A percentile compares a stretch with the other conserved stretches of the same genome.
Conservation (phyloP, 768 basidiomycete genomes). For the Termitomyces sp. region DNA sequence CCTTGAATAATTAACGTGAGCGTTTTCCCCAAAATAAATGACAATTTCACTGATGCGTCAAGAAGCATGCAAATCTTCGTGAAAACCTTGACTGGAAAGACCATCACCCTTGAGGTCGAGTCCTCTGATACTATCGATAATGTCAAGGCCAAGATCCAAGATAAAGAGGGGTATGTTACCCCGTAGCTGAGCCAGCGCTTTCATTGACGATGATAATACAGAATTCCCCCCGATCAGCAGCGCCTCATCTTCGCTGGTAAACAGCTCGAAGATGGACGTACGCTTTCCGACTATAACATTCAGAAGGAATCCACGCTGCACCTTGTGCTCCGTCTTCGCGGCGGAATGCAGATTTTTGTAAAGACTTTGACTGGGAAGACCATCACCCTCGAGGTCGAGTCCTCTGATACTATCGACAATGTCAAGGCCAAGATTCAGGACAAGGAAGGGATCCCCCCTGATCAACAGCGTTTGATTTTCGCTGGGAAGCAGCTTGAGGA, state of each 20-base stretch:
- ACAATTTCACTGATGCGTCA: neutral
- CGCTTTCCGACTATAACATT: conserved; percentile 6
- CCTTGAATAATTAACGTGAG: neutral
- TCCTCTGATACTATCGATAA: conserved; percentile 7
- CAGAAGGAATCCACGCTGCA: conserved; percentile 7
- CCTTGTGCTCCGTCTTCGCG: conserved; percentile 5
- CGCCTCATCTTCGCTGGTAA: conserved; percentile 9
- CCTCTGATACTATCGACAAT: conserved; percentile 17
- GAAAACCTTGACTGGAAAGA: conserved; percentile 13
- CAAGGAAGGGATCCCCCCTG: conserved; percentile 21
- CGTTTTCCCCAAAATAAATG: neutral
- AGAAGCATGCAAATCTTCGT: conserved; percentile 17
- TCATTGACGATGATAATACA: neutral
- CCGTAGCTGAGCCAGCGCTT: no score
- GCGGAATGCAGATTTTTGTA: conserved; percentile 19
- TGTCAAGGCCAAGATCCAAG: conserved; percentile 10
- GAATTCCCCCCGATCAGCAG: conserved; percentile 9
- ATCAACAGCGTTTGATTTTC: conserved; percentile 17
- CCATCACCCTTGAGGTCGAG: conserved; percentile 9
- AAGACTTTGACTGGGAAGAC: conserved; percentile 24
- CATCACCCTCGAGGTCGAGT: conserved; percentile 17
- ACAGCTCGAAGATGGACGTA: conserved; percentile 4
- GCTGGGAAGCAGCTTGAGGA: conserved; percentile 17
- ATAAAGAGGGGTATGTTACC: conserved; percentile 5
- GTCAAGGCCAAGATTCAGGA: conserved; percentile 20